Base-by-base conservation (phyloP, 805 yeast species). In the Osmozyma mogii region DNA sequence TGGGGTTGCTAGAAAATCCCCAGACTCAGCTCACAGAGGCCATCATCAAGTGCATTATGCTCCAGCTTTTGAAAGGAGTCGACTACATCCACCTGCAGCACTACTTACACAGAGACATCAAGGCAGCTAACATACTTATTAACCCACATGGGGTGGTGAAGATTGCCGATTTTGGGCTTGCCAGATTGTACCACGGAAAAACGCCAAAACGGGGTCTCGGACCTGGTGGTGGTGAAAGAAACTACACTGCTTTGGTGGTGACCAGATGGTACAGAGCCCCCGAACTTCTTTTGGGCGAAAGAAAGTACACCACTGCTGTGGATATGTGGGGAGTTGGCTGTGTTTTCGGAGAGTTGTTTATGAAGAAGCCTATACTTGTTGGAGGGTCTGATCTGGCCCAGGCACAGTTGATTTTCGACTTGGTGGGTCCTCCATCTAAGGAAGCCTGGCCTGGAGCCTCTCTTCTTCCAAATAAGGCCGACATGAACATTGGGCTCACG, bases 321-420 rank as follows among this genome's bases (percentile, higher is more conserved):
- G 99, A 92, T 56, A 71, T 92, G 58, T 92, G 99, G 99, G 96
- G 97, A 0, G 72, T 84, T 13, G 97, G 97, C 1, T 92, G 98
- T 58, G 89, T 92, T 0, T 78, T 92, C 49, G 98, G 85, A 0
- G 99, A 92, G 56, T 67, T 88, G 48, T 89, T 82, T 56, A 75
- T 74, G 18, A 71, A 75, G 37, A 75, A 71, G 41, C 98, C 98
- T 1, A 80, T 92, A 10, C 53, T 92, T 27, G 87, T 78, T 24
- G 99, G 98, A 0, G 62, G 70, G 25, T 71, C 92, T 1, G 98
- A 92, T 51, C 53, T 80, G 8, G 94, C 89, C 51, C 99, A 92
- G 58, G 84, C 92, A 0, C 78, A 78, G 43, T 64, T 74, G 17
- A 80, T 89, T 7, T 92, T 92, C 52, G 72, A 73, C 45, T 60